Evolutionary conservation across 805 yeast species (phyloP), one percentile per base, ranked within the genome.

Genomic region (Myxozyma neotropica): DNA sequence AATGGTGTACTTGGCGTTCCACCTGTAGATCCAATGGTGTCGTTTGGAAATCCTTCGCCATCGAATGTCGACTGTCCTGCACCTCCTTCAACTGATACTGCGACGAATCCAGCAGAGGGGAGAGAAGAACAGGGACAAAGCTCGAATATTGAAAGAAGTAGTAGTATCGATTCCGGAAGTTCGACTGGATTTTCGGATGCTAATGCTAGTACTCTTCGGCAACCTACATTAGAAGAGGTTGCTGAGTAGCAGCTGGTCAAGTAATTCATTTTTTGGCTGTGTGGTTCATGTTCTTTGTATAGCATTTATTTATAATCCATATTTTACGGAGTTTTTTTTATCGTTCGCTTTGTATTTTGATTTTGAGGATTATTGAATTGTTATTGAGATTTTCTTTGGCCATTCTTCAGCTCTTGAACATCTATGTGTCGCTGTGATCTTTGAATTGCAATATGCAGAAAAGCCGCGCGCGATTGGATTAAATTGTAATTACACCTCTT

Each of bases 1-100:
- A 48, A 46, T 29, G 64, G 63, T 27, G 54, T 55, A 6, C 19
- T 50, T 13, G 56, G 57, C 8, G 59, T 55, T 12, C 63, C 63
- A 12, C 63, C 63, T 7, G 56, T 48, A 12, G 58, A 54, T 36
- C 58, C 58, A 2, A 10, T 54, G 27, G 51, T 33, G 6, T 17
- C 35, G 15, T 54, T 58, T 29, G 58, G 58, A 21, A n/a, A 26
- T n/a, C 53, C 60, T 17, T 19, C 29, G 7, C n/a, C 50, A 13
- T 12, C 47, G 3, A 19, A 38, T 4, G 31, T 42, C 6, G 24
- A 45, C 10, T 38, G 21, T 15, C 42, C 42, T 7, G 24, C 59
- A 23, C 45, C 42, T n/a, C 42, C 55, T 13, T 12, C 49, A 15
- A 6, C 58, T 3, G 43, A 42, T 6, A 23, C 27, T 6, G 33